Evolutionary conservation across 257 asterid genomes (phyloP).

Genomic region (Salvia splendens): DNA sequence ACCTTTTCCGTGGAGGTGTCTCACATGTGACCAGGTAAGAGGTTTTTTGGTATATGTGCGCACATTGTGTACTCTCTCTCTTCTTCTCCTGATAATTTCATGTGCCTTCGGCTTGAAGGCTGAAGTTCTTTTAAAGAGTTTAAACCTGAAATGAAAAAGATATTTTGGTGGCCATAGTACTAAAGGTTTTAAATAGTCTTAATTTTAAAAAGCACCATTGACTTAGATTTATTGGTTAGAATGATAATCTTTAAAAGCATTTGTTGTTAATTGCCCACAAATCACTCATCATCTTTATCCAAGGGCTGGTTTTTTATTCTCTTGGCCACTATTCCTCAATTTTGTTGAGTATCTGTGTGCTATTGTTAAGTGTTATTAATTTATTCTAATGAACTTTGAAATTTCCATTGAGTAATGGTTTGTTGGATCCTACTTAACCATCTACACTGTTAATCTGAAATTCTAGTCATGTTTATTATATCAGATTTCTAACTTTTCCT

Average conservation of each 20-base stretch:
- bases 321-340: not conserved
- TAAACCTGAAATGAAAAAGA: constrained; percentile 15
- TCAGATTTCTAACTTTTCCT: constrained; percentile 12
- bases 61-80: constrained; percentile 17
- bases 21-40: constrained; percentile 89
- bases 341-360: not conserved
- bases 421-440: not conserved
- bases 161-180: not conserved
- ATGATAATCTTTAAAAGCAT: constrained; percentile 6
- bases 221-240: constrained; percentile 4
- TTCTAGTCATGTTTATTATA: constrained; percentile 3
- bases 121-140: constrained; percentile 2
- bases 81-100: constrained; percentile 27
- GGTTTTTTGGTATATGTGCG: not conserved
- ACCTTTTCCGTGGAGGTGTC: constrained; percentile 96
- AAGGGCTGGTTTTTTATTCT: not conserved
- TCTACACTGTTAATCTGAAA: constrained; percentile 9
- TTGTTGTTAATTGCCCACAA: constrained; percentile 4
- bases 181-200: not conserved
- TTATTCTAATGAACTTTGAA: constrained; percentile 9
- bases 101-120: not conserved
- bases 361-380: not conserved
- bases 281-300: not conserved
- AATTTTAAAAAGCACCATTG: not conserved
- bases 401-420: constrained; percentile 1